Percentiles rank a stretch among this genome's conserved stretches.
These are phyloP conservation scores for Odonthalia washingtoniensis DNA, from an alignment of 31 red algal species.

Conservation along the genomic window DNA sequence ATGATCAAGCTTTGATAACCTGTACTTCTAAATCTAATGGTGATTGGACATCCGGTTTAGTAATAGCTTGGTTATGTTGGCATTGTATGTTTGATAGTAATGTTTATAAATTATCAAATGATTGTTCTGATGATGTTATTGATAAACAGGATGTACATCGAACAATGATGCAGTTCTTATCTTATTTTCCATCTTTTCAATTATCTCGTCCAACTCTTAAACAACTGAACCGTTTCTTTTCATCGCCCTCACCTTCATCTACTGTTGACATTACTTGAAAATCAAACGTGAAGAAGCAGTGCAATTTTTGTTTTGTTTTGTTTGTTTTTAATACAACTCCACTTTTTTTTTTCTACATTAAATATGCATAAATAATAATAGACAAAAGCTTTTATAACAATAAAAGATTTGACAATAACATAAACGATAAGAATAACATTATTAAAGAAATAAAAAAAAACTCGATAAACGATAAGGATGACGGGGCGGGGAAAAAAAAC, in stretches of 20 bases:
- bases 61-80: constrained; percentile 73
- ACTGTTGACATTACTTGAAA: neutral
- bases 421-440: too few species aligned
- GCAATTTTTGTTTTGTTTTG: too few species aligned
- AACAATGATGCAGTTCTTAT: constrained; percentile 64
- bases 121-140: neutral
- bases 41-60: constrained; percentile 69
- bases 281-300: too few species aligned
- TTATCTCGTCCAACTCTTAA: constrained; percentile 68
- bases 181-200: constrained; percentile 57
- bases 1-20: constrained; percentile 30
- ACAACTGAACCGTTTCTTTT: constrained; percentile 73
- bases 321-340: too few species aligned
- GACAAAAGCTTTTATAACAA: too few species aligned
- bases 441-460: too few species aligned
- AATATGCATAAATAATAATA: too few species aligned
- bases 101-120: neutral
- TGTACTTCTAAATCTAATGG: constrained; percentile 51
- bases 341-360: too few species aligned
- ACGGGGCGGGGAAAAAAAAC: too few species aligned
- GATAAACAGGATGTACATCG: constrained; percentile 48
- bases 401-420: too few species aligned
- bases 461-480: too few species aligned
- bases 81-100: constrained; percentile 39
- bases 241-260: constrained; percentile 60